Conservation (phyloP, 2,329 filamentous ascomycete species). For the Neophaeococcomyces aloes region DNA sequence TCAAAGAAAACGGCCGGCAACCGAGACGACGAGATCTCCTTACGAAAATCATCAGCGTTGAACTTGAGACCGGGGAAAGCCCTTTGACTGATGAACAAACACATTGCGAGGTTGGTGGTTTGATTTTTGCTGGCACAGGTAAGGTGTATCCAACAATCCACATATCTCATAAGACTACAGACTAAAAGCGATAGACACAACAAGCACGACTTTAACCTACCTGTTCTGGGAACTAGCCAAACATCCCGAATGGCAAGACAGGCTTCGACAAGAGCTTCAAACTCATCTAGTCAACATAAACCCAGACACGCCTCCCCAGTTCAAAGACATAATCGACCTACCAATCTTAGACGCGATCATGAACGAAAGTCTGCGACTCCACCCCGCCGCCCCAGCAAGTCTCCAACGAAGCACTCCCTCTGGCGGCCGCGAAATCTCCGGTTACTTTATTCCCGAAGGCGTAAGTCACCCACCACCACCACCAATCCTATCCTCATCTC, state of each 20-base stretch:
- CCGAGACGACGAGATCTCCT: constrained; percentile 12
- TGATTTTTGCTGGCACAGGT: constrained; percentile 13
- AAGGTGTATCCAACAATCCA: background rate
- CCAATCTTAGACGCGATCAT: constrained; percentile 49
- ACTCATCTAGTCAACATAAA: constrained; percentile 14
- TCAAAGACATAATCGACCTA: constrained; percentile 38
- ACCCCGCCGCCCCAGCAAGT: constrained; percentile 47
- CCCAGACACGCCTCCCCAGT: constrained; percentile 25
- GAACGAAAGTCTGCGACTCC: constrained; percentile 51
- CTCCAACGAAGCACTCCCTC: background rate
- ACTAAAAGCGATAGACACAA: constrained; percentile 29
- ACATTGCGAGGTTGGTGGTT: constrained; percentile 8
- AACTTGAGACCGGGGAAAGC: constrained; percentile 2
- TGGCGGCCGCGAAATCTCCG: constrained; percentile 7
- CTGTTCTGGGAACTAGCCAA: constrained; percentile 30
- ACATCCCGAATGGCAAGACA: constrained; percentile 24
- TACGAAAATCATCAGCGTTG: constrained; percentile 9
- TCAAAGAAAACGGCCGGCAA: constrained; percentile 7
- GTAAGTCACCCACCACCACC: constrained; percentile 2
- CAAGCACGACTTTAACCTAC: constrained; percentile 31
- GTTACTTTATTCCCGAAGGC: constrained; percentile 7
- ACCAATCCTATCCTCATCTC: background rate
- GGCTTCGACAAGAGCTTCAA: constrained; percentile 25
- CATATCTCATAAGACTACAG: background rate
- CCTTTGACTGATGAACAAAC: constrained; percentile 8